A percentile compares a stretch with the other conserved stretches of the same genome.
Conservation (phyloP, 164 flowering plant genomes). For the Magnolia officinalis region DNA sequence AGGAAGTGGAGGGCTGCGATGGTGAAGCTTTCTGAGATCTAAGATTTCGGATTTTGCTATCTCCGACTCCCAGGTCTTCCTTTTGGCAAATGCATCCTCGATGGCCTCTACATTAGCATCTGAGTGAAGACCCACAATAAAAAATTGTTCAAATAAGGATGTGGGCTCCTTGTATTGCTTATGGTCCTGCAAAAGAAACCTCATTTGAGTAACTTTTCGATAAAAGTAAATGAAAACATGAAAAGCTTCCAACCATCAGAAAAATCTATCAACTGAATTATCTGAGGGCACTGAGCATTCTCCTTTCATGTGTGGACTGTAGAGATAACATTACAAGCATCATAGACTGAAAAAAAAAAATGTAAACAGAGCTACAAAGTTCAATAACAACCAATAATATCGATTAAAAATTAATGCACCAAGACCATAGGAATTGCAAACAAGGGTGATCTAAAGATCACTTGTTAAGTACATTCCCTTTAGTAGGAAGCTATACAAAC, state of each 20-base stretch:
- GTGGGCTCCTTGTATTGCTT: constrained; percentile 65
- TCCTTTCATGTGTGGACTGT: neutral
- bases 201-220: constrained; percentile 1
- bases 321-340: too few relatives aligned
- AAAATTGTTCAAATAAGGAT: constrained; percentile 81
- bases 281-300: neutral
- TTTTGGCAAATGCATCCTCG: constrained; percentile 72
- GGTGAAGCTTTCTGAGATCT: constrained; percentile 38
- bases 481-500: too few relatives aligned
- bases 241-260: constrained; percentile 5
- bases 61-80: constrained; percentile 75
- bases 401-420: too few relatives aligned
- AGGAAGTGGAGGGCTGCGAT: constrained; percentile 54
- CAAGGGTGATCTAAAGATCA: too few relatives aligned
- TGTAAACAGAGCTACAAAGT: neutral
- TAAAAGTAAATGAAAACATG: neutral
- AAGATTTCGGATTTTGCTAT: constrained; percentile 37
- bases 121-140: constrained; percentile 81
- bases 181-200: constrained; percentile 44
- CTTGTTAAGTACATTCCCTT: too few relatives aligned
- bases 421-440: too few relatives aligned
- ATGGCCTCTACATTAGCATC: constrained; percentile 69
- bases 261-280: neutral
- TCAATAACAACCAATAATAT: neutral
- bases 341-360: neutral